Evolutionary conservation across 805 yeast genomes (phyloP), one percentile per base, ranked within the genome.

Genomic region (Candida odintsovae): DNA sequence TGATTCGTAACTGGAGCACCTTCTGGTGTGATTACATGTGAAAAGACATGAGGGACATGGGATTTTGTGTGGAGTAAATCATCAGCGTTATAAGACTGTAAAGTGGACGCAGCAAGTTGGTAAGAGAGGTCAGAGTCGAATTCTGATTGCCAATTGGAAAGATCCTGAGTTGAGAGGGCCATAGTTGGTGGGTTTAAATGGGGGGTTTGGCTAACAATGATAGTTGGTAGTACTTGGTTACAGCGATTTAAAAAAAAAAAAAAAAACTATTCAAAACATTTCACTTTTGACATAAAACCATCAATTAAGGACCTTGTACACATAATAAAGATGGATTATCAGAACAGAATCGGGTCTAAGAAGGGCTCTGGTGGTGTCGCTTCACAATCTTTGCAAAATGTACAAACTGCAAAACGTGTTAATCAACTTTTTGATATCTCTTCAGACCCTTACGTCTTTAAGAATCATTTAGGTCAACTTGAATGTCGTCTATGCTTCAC

Each of bases 321-420:
- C n/a, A n/a, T n/a, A n/a, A n/a, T n/a, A n/a, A n/a, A n/a, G 15
- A 90, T 90, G 97, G 96, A 90, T 63, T 87, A 87, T 60, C 90
- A 88, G 51, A 86, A 86, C 55, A 68, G 96, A 57, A 95, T 86
- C 3, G 96, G 96, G 40, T 84, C 95, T 7, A 90, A 90, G 66
- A 82, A 87, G 62, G 97, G 97, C 31, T 79, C 43, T 10, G 97
- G 97, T 54, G 97, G 96, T 7, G 72, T 90, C 18, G 97, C 96
- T 1, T 86, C 86, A 6, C 68, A 71, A 39, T 77, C 80, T 19
- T 90, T 85, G 52, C 71, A 82, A 7, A 86, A 86, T 56, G 77
- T 80, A 5, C 83, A 83, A 40, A 72, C 90, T 41, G 71, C 82
- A 47, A 80, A 80, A 47, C 74, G 95, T 35, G 76, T 89, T 9